phyloP scores from a whole-genome alignment of 768 basidiomycete genomes.

The Boletus sp. region DNA sequence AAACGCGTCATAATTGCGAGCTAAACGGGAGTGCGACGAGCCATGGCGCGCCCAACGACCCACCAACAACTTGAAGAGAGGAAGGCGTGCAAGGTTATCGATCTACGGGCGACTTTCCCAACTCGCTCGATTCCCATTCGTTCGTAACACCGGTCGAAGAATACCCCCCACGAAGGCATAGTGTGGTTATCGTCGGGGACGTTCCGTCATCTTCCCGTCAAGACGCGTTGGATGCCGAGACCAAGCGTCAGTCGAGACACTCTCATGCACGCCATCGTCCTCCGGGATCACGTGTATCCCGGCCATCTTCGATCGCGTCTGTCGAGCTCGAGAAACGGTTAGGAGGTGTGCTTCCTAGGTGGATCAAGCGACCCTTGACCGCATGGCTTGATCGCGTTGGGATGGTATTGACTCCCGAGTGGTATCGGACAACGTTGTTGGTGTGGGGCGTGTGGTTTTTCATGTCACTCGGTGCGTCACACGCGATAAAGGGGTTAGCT shows the following conservation, averaged over 20 bases:
- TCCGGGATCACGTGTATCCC: slow-evolving; percentile 14
- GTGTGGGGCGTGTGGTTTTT: slow-evolving; percentile 78
- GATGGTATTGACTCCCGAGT: slow-evolving; percentile 73
- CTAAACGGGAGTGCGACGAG: slow-evolving; percentile 13
- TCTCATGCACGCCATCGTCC: not conserved
- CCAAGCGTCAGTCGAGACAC: slow-evolving; percentile 12
- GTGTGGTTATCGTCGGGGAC: slow-evolving; percentile 31
- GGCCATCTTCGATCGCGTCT: slow-evolving; percentile 39
- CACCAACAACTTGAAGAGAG: slow-evolving; percentile 12
- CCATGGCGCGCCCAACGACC: slow-evolving; percentile 4
- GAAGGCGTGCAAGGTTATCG: slow-evolving; percentile 27
- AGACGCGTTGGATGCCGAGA: slow-evolving; percentile 10
- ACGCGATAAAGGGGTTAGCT: not conserved
- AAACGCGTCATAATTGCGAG: slow-evolving; percentile 8
- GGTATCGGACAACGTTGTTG: slow-evolving; percentile 72
- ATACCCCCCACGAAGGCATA: slow-evolving; percentile 23
- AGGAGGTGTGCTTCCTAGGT: slow-evolving; percentile 48
- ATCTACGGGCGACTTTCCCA: slow-evolving; percentile 31
- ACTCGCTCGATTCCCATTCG: slow-evolving; percentile 25
- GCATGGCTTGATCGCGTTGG: slow-evolving; percentile 69
- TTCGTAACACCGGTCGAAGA: slow-evolving; percentile 27
- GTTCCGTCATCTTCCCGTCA: slow-evolving; percentile 17
- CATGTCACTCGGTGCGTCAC: slow-evolving; percentile 68
- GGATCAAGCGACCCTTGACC: slow-evolving; percentile 55
- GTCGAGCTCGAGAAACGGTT: slow-evolving; percentile 41